Conservation (phyloP, 768 basidiomycete species). For the Agaricus sinodeliciosus region DNA sequence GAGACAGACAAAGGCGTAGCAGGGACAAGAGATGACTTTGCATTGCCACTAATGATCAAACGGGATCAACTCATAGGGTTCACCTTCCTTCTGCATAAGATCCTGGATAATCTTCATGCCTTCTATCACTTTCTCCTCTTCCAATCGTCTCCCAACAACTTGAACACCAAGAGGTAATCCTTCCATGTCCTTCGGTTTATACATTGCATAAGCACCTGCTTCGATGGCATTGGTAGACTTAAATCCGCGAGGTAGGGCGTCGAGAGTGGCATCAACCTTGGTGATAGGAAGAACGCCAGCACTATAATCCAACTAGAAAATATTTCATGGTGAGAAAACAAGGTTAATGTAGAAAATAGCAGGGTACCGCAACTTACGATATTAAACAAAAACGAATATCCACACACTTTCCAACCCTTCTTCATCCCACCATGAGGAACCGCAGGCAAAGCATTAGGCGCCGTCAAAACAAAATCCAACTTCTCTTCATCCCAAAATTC, state of each 20-base stretch:
- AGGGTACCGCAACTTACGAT: slow-evolving; percentile 28
- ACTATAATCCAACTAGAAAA: slow-evolving; percentile 25
- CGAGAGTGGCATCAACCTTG: slow-evolving; percentile 36
- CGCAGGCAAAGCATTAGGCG: slow-evolving; percentile 51
- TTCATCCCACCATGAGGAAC: slow-evolving; percentile 48
- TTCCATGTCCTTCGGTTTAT: slow-evolving; percentile 45
- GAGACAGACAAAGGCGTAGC: background rate
- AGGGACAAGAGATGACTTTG: background rate
- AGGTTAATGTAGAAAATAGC: background rate
- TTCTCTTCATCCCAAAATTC: slow-evolving; percentile 32
- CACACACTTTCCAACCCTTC: slow-evolving; percentile 43
- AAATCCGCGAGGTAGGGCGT: slow-evolving; percentile 30
- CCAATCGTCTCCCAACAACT: slow-evolving; percentile 48
- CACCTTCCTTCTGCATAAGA: slow-evolving; percentile 22
- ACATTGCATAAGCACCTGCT: slow-evolving; percentile 39
- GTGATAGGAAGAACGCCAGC: slow-evolving; percentile 58
- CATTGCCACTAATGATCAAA: background rate
- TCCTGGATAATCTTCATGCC: slow-evolving; percentile 50
- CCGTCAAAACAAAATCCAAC: slow-evolving; percentile 54
- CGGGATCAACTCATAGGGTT: slow-evolving; percentile 4
- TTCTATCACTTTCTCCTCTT: slow-evolving; percentile 59
- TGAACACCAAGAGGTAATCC: slow-evolving; percentile 59
- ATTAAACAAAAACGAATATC: slow-evolving; percentile 60
- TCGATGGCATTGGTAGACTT: slow-evolving; percentile 37
- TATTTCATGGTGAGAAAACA: background rate